These are phyloP conservation scores for Metarhizium robertsii DNA, from an alignment of 2,329 filamentous ascomycete species.

Conservation along the genomic window DNA sequence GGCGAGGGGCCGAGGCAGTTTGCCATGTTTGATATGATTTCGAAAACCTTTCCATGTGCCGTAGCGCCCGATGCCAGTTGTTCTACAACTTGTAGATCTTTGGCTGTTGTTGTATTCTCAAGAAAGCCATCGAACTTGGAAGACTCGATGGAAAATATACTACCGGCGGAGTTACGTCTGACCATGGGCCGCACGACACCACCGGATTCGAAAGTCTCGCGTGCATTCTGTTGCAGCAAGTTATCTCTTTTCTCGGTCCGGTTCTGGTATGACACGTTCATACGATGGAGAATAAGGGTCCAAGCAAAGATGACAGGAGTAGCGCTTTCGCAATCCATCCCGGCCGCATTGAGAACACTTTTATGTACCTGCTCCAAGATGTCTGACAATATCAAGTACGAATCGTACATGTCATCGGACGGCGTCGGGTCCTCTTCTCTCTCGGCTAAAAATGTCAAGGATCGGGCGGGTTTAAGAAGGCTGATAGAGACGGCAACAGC, in stretches of 20 bases:
- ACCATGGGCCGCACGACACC: conserved; percentile 29
- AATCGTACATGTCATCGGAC: conserved; percentile 29
- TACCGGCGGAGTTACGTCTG: conserved; percentile 50
- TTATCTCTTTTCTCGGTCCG: conserved; percentile 52
- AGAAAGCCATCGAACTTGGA: conserved; percentile 51
- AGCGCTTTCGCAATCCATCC: conserved; percentile 48
- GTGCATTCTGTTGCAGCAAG: conserved; percentile 47
- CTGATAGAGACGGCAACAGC: conserved; percentile 61
- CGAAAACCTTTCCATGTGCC: conserved; percentile 41
- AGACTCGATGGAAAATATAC: conserved; percentile 52
- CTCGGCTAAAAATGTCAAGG: conserved; percentile 34
- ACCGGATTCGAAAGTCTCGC: conserved; percentile 45
- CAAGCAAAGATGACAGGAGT: conserved; percentile 72
- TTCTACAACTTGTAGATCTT: conserved; percentile 42
- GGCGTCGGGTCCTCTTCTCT: conserved; percentile 26
- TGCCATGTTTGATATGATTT: conserved; percentile 43
- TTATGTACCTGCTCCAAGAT: conserved; percentile 66
- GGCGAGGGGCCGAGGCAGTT: conserved; percentile 34
- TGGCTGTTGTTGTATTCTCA: conserved; percentile 37
- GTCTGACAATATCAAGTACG: conserved; percentile 61
- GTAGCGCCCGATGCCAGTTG: conserved; percentile 40
- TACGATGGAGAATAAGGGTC: conserved; percentile 64
- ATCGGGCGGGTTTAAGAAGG: conserved; percentile 56
- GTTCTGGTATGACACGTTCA: conserved; percentile 54
- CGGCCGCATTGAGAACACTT: conserved; percentile 54